Evolutionary conservation across 1,284 basidiomycete genomes (phyloP), one percentile per base, ranked within the genome.

Genomic region (Mycena sp.): DNA sequence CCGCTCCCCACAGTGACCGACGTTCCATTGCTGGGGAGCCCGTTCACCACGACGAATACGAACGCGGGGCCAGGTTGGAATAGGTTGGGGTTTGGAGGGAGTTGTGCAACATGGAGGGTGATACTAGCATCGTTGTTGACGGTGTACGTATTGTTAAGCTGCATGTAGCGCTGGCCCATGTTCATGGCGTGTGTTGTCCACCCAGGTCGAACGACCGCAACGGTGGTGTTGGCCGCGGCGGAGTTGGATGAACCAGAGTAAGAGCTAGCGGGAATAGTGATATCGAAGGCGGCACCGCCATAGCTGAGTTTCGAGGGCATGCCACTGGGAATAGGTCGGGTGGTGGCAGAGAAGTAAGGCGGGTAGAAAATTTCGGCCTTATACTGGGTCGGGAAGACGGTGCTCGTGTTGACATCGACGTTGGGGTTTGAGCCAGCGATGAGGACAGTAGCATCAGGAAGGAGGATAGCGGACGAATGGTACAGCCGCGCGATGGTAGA

Each of bases 101-200:
- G 81, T 74, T 94, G 94, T 0, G 89, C 80, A 58, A 93, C 91
- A 74, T 94, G 93, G 43, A 96, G 83, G 14, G 81, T 82, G 67
- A 89, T 82, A 9, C 89, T 81, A 3, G 93, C 93, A 72, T 96
- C 87, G 23, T 76, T 78, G 72, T 91, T 87, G 67, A 94, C 92
- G 1, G 90, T 93, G 79, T 89, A 98, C 3, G 93, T 88, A 80
- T 86, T 87, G 77, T 94, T 90, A 56, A 95, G 80, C 73, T 92
- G 87, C 64, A 93, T 70, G 65, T 81, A 83, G 19, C 92, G 85
- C 76, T 94, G 93, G n/a, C 93, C 93, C 92, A 95, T 95, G 83
- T 96, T 96, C 87, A 98, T 93, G 17, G 89, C 95, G 77, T 98
- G 96, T 0, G 95, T 98, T 0, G 94, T 94, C 82, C 96, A 98